Conservation (phyloP, 208 protist genomes). For the Wallacemonas sp. region DNA sequence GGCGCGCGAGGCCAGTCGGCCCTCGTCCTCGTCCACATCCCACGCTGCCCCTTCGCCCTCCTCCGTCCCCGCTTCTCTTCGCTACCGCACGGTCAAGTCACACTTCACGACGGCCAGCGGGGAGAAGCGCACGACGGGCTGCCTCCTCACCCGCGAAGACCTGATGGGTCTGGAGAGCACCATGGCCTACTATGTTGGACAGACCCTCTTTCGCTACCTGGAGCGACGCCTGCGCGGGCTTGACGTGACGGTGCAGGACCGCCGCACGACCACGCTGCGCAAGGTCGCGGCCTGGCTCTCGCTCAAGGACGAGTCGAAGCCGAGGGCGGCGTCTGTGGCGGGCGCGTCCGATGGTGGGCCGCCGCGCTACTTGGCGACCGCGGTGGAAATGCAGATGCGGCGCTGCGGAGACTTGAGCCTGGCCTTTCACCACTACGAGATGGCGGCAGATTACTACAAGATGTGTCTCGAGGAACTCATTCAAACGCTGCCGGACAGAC, state of each 20-base stretch:
- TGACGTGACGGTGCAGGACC: slow-evolving; percentile 63
- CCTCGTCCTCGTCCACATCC: neutral
- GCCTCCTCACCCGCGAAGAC: slow-evolving; percentile 71
- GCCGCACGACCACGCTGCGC: slow-evolving; percentile 72
- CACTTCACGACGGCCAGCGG: neutral
- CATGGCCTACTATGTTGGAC: slow-evolving; percentile 75
- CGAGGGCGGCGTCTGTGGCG: slow-evolving; percentile 31
- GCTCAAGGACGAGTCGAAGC: slow-evolving; percentile 63
- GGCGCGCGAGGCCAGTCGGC: slow-evolving; percentile 13
- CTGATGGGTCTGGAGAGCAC: slow-evolving; percentile 52
- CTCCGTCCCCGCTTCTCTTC: slow-evolving; percentile 9
- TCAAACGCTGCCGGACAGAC: slow-evolving; percentile 46
- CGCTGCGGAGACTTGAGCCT: slow-evolving; percentile 72
- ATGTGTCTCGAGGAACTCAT: slow-evolving; percentile 79
- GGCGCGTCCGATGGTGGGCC: neutral
- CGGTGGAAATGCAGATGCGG: slow-evolving; percentile 86
- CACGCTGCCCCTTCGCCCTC: neutral
- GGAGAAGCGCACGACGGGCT: slow-evolving; percentile 52
- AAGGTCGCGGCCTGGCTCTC: slow-evolving; percentile 86
- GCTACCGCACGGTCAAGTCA: neutral
- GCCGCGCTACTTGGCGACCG: slow-evolving; percentile 54
- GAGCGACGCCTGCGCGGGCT: slow-evolving; percentile 67
- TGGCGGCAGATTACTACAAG: slow-evolving; percentile 60
- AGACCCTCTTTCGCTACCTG: slow-evolving; percentile 67
- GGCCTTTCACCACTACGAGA: slow-evolving; percentile 60